Percentiles rank a stretch among this genome's conserved stretches.
Evolutionary conservation across 768 basidiomycete species (phyloP).

Genomic region (Imleria badia): DNA sequence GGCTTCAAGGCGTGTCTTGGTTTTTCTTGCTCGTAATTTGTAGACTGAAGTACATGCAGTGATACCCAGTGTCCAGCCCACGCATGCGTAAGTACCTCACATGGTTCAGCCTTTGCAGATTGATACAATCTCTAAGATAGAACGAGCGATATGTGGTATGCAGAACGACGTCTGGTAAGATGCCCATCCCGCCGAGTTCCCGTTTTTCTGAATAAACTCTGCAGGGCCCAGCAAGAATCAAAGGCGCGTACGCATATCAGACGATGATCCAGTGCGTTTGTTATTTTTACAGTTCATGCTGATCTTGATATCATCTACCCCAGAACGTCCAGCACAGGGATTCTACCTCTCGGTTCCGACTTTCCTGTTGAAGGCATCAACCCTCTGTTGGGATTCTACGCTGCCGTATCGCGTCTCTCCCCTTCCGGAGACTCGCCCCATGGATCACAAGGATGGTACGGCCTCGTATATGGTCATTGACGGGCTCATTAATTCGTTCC

Average conservation of each 20-base stretch:
- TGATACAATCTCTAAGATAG: slow-evolving; percentile 32
- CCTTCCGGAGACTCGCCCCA: slow-evolving; percentile 77
- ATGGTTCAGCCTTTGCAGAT: background rate
- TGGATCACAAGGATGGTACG: slow-evolving; percentile 79
- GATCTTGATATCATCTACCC: background rate
- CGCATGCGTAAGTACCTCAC: slow-evolving; percentile 66
- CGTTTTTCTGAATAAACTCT: background rate
- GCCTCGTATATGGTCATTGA: background rate
- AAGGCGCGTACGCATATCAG: slow-evolving; percentile 89
- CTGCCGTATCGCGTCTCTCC: slow-evolving; percentile 74
- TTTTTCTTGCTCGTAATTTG: background rate
- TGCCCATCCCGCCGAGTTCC: slow-evolving; percentile 1
- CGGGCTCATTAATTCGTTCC: background rate
- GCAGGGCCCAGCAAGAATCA: slow-evolving; percentile 78
- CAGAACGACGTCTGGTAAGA: slow-evolving; percentile 70
- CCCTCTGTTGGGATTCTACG: slow-evolving; percentile 87
- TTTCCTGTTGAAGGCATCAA: slow-evolving; percentile 93
- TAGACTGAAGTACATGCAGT: slow-evolving; percentile 44
- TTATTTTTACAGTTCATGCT: background rate
- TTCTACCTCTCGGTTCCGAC: slow-evolving; percentile 86
- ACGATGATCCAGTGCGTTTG: slow-evolving; percentile 64
- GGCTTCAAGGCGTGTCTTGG: slow-evolving; percentile 61
- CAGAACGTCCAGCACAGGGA: slow-evolving; percentile 50
- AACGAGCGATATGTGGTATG: slow-evolving; percentile 92
- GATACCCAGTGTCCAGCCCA: slow-evolving; percentile 90